A percentile compares a stretch with the other conserved stretches of the same genome.
Evolutionary conservation across 2,329 filamentous ascomycete species (phyloP).

Genomic region (Ophiognomonia clavigignenti-juglandacearum): DNA sequence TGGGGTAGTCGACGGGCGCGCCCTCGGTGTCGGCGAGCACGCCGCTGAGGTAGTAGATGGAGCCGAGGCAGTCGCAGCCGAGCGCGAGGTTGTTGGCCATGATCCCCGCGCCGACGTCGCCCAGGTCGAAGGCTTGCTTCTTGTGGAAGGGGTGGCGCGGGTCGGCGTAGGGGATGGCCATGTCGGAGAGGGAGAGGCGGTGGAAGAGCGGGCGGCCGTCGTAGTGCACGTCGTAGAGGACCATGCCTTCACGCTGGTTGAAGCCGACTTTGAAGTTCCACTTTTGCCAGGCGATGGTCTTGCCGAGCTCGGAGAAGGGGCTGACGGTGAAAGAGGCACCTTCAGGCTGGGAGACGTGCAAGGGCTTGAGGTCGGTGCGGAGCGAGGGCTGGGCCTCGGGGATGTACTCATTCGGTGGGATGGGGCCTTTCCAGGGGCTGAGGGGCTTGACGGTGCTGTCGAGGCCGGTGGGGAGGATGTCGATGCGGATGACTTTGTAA

Average conservation of each 20-base stretch:
- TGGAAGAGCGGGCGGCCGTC: constrained; percentile 57
- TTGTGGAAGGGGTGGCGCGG: constrained; percentile 57
- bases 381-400: constrained; percentile 53
- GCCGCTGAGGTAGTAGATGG: constrained; percentile 40
- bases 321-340: constrained; percentile 50
- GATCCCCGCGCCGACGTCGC: constrained; percentile 59
- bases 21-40: constrained; percentile 15
- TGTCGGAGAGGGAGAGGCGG: constrained; percentile 56
- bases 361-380: constrained; percentile 56
- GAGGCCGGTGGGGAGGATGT: constrained; percentile 62
- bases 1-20: constrained; percentile 22
- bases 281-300: constrained; percentile 27
- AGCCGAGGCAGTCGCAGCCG: constrained; percentile 58
- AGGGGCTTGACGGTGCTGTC: constrained; percentile 54
- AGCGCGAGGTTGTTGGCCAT: constrained; percentile 60
- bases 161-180: constrained; percentile 61
- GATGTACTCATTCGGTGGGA: constrained; percentile 58
- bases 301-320: constrained; percentile 23
- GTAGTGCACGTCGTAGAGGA: constrained; percentile 59
- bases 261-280: constrained; percentile 64
- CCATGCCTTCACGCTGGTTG: constrained; percentile 58
- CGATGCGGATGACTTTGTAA: constrained; percentile 63
- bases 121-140: constrained; percentile 65
- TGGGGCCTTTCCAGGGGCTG: constrained; percentile 48
- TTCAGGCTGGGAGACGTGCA: constrained; percentile 59